phyloP scores from a whole-genome alignment of 2,329 filamentous ascomycete species.

The Pseudocercospora cruenta region DNA sequence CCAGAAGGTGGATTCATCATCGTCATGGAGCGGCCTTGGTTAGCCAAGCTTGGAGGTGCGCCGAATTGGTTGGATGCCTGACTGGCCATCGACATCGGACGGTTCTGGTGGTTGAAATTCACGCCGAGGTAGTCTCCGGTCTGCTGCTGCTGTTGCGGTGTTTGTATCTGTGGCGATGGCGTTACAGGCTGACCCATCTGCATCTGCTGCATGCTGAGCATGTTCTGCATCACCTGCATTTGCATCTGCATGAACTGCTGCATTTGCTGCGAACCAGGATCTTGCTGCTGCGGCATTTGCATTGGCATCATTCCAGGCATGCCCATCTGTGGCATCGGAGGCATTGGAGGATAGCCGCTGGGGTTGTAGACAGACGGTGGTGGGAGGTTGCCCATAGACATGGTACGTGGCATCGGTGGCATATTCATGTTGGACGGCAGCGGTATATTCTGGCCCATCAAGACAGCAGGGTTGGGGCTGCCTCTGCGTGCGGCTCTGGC shows the following conservation, averaged over 20 bases:
- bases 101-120: slow-evolving; percentile 24
- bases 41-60: slow-evolving; percentile 30
- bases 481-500: slow-evolving; percentile 76
- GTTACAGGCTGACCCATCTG: slow-evolving; percentile 30
- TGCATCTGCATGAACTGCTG: slow-evolving; percentile 46
- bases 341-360: slow-evolving; percentile 31
- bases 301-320: slow-evolving; percentile 31
- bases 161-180: slow-evolving; percentile 12
- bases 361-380: slow-evolving; percentile 34
- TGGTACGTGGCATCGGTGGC: slow-evolving; percentile 37
- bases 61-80: slow-evolving; percentile 29
- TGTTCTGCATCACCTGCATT: slow-evolving; percentile 45
- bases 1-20: slow-evolving; percentile 69
- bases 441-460: slow-evolving; percentile 30
- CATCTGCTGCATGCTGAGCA: slow-evolving; percentile 43
- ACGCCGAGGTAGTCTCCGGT: slow-evolving; percentile 32
- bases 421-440: slow-evolving; percentile 38
- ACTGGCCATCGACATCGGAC: slow-evolving; percentile 52
- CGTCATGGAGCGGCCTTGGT: slow-evolving; percentile 69
- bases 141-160: slow-evolving; percentile 23
- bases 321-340: slow-evolving; percentile 32
- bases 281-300: slow-evolving; percentile 26
- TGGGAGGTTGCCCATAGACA: slow-evolving; percentile 39
- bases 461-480: slow-evolving; percentile 64
- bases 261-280: slow-evolving; percentile 38